phyloP scores from a whole-genome alignment of 345 rosid genomes.

The Eucalyptus cloeziana region DNA sequence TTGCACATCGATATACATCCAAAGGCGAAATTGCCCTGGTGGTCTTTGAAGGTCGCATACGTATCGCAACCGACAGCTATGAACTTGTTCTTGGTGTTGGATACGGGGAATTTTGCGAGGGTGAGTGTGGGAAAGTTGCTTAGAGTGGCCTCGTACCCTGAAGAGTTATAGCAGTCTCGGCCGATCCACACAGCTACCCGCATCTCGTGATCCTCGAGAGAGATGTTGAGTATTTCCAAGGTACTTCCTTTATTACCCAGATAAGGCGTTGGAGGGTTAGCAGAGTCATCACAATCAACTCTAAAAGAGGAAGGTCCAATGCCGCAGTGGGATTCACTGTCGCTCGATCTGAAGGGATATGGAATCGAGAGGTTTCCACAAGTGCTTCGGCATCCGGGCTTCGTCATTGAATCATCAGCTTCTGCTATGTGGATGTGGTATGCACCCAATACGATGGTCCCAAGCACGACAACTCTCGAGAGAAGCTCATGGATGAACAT shows the following conservation, averaged over 20 bases:
- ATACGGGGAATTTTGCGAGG: not conserved
- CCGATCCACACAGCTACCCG: not conserved
- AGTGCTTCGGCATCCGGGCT: not conserved
- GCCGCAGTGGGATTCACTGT: not conserved
- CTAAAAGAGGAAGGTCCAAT: not conserved
- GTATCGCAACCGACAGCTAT: not conserved
- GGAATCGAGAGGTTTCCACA: not conserved
- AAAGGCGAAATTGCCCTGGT: not conserved
- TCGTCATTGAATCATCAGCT: not conserved
- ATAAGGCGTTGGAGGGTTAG: not conserved
- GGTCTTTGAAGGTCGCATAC: not conserved
- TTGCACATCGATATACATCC: not conserved
- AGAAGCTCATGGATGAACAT: not conserved
- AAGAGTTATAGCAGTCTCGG: not conserved
- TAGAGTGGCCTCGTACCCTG: accelerated
- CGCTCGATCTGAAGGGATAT: not conserved
- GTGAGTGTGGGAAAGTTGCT: accelerated
- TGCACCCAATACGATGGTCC: not conserved
- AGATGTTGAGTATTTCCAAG: not conserved
- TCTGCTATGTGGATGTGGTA: not conserved
- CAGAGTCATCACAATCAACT: not conserved
- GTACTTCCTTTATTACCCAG: accelerated
- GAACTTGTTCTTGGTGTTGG: not conserved
- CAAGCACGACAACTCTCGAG: not conserved
- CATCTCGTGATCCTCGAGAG: not conserved